Conservation (phyloP, 2,329 filamentous ascomycete species). For the Trichoderma atrobrunneum region DNA sequence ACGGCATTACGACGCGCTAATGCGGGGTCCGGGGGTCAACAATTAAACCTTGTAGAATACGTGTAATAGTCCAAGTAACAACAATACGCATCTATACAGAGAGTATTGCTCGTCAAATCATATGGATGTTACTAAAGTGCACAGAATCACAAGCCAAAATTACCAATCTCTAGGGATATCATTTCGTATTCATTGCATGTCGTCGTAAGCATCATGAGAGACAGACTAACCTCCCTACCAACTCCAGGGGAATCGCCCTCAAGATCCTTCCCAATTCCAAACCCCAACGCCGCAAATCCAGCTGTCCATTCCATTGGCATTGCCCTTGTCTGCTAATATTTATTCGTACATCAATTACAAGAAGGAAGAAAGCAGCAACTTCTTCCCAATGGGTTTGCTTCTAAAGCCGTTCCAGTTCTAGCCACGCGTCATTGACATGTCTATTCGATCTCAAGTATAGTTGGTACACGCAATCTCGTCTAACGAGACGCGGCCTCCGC, state of each 20-base stretch:
- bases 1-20: background rate
- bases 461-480: constrained; percentile 32
- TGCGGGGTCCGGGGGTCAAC: background rate
- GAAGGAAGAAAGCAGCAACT: constrained; percentile 20
- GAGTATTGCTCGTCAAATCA: background rate
- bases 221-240: constrained; percentile 22
- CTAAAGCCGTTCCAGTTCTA: constrained; percentile 23
- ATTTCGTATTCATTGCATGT: constrained; percentile 31
- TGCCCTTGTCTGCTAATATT: constrained; percentile 20
- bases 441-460: constrained; percentile 30
- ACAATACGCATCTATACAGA: background rate
- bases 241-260: constrained; percentile 21
- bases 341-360: constrained; percentile 27
- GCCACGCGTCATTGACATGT: constrained; percentile 30
- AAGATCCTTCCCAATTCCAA: constrained; percentile 25
- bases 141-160: background rate
- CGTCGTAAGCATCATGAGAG: constrained; percentile 32
- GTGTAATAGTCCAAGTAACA: background rate
- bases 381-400: background rate
- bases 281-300: constrained; percentile 20
- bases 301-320: constrained; percentile 13
- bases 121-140: background rate
- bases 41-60: no score
- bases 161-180: constrained; percentile 15
- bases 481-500: constrained; percentile 27